phyloP scores from a whole-genome alignment of 1,284 basidiomycete genomes.

The Rhodotorula sp. region DNA sequence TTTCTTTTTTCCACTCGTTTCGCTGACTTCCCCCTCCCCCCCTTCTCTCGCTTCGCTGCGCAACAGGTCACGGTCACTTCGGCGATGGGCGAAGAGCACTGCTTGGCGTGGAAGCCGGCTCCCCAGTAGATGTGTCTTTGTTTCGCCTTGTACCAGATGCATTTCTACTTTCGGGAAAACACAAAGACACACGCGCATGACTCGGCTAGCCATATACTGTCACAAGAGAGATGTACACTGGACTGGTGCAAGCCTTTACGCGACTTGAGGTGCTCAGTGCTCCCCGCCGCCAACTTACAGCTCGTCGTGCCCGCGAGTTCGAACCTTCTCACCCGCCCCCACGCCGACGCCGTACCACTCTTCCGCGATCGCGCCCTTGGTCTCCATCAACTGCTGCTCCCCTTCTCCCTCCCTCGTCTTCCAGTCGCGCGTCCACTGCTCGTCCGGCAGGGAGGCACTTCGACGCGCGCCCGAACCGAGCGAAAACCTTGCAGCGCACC shows the following conservation, averaged over 20 bases:
- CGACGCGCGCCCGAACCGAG: constrained; percentile 9
- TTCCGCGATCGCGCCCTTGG: constrained; percentile 2
- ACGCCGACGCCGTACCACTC: neutral
- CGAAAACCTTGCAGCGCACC: too few relatives aligned
- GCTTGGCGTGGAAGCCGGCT: constrained; percentile 16
- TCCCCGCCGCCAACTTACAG: neutral
- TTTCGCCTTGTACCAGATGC: too few relatives aligned
- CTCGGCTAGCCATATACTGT: neutral
- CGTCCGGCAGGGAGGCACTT: constrained; percentile 3
- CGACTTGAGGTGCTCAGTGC: neutral
- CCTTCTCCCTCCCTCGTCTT: constrained; percentile 12
- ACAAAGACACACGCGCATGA: neutral
- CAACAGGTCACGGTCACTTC: neutral
- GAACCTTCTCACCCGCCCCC: neutral
- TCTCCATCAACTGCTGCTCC: constrained; percentile 23
- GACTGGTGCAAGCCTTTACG: neutral
- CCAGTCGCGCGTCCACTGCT: constrained; percentile 23
- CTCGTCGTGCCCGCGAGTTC: constrained; percentile 21
- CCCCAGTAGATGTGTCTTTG: constrained; percentile 6
- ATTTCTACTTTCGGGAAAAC: too few relatives aligned
- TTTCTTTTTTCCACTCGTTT: neutral
- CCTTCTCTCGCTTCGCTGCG: neutral
- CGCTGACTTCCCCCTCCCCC: too few relatives aligned
- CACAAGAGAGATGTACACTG: too few relatives aligned
- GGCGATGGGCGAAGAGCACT: constrained; percentile 18